These are phyloP conservation scores for Achlya hypogyna DNA, from an alignment of 352 stramenopile species.

Conservation along the genomic window DNA sequence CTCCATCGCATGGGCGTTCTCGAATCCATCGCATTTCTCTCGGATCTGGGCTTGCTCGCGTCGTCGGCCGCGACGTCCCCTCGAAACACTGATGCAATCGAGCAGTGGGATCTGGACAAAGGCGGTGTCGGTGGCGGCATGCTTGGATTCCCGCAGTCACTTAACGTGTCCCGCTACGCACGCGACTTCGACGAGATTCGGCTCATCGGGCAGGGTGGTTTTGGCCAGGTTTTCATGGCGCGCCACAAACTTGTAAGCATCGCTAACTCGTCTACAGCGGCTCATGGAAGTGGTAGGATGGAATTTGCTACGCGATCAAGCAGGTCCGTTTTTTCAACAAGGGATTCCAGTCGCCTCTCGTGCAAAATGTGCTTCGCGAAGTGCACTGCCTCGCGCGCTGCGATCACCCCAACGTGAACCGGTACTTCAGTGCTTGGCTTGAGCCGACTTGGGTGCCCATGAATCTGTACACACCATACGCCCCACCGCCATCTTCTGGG, in stretches of 20 bases:
- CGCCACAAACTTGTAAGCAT: constrained; percentile 18
- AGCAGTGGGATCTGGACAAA: constrained; percentile 8
- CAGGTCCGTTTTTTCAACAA: constrained; percentile 22
- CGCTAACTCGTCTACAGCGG: background rate
- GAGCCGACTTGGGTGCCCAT: constrained; percentile 20
- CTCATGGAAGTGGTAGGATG: constrained; percentile 9
- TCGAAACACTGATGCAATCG: background rate
- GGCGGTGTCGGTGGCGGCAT: background rate
- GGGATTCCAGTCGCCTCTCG: constrained; percentile 15
- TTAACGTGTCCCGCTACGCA: constrained; percentile 18
- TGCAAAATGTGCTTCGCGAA: constrained; percentile 21
- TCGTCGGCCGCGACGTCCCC: constrained; percentile 10
- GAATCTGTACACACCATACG: background rate
- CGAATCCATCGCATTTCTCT: constrained; percentile 29
- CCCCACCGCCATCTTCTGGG: background rate
- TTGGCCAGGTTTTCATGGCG: constrained; percentile 19
- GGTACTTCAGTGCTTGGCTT: constrained; percentile 19
- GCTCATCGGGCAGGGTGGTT: constrained; percentile 19
- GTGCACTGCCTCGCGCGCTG: constrained; percentile 20
- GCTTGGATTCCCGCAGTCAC: constrained; percentile 10
- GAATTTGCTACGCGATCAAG: constrained; percentile 22
- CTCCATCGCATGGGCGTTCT: constrained; percentile 19
- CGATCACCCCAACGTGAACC: constrained; percentile 21
- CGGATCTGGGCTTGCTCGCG: constrained; percentile 30
- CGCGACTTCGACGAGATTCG: constrained; percentile 21